Percentiles rank a stretch among this genome's conserved stretches.
These are phyloP conservation scores for Ophiostoma australiae DNA, from an alignment of 2,329 filamentous ascomycete genomes.

Conservation along the genomic window DNA sequence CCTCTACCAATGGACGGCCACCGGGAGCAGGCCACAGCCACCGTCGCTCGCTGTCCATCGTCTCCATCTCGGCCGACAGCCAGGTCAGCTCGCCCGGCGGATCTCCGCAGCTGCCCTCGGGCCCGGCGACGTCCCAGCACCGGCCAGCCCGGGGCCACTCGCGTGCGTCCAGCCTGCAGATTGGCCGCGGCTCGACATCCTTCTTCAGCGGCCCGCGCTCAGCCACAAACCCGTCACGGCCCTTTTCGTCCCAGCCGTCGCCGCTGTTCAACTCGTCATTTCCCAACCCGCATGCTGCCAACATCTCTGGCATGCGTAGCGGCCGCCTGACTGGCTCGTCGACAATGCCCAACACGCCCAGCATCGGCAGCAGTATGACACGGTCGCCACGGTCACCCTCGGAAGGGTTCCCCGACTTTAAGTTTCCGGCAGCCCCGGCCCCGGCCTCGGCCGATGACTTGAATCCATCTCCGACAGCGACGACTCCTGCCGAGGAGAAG, in stretches of 20 bases:
- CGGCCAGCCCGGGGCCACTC: constrained; percentile 62
- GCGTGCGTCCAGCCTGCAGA: constrained; percentile 76
- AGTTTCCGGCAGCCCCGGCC: constrained; percentile 41
- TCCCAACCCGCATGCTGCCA: constrained; percentile 31
- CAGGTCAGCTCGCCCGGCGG: constrained; percentile 13
- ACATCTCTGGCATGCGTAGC: constrained; percentile 37
- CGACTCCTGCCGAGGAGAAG: constrained; percentile 24
- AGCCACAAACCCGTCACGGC: constrained; percentile 42
- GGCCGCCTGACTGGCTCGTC: constrained; percentile 38
- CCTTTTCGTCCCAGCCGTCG: constrained; percentile 43
- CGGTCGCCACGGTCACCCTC: constrained; percentile 41
- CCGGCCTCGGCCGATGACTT: not conserved
- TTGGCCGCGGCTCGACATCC: constrained; percentile 39
- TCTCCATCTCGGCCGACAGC: constrained; percentile 59
- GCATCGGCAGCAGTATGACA: constrained; percentile 32
- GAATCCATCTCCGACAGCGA: constrained; percentile 20
- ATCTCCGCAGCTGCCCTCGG: constrained; percentile 16
- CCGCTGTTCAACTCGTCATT: constrained; percentile 54
- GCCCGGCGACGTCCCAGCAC: constrained; percentile 26
- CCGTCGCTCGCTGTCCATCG: constrained; percentile 73
- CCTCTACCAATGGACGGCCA: constrained; percentile 39
- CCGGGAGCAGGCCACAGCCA: constrained; percentile 39
- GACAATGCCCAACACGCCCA: constrained; percentile 46
- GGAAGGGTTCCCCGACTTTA: constrained; percentile 51
- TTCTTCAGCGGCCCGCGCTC: constrained; percentile 11